Evolutionary conservation across 2,329 filamentous ascomycete genomes (phyloP), one percentile per base, ranked within the genome.

Genomic region (Ophiostoma montium): DNA sequence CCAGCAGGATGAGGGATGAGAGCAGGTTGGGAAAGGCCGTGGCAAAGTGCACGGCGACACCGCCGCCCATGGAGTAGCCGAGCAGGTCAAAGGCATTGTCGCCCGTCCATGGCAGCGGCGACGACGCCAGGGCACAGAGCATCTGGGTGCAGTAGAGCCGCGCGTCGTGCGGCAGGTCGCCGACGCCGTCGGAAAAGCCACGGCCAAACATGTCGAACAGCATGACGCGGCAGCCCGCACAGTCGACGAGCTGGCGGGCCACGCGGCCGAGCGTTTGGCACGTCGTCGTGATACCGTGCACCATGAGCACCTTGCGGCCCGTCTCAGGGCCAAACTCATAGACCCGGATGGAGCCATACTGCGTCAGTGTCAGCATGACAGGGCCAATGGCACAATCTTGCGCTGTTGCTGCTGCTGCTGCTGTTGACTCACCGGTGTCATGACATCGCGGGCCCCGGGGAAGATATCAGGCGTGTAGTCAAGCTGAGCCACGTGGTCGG

Each of bases 251-350:
- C 18, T 70, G 72, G 57, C 80, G 70, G 27, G 86, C 84, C 32
- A 94, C 64, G 41, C 73, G 74, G 23, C 74, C 73, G 15, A 92
- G 69, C 1, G 84, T 80, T 57, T 89, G 75, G 62, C 83, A 87
- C 0, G 86, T 83, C 0, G 86, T 94, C 53, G 81, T 86, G 60
- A 94, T 90, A 41, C 87, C 87, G 61, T 94, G 87, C 9, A 94
- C 70, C 32, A 94, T 71, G 15, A 94, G 64, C 5, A 92, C 80
- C 58, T 84, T 89, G 42, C 75, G 72, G 8, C 87, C 87, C 48
- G 76, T 64, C 46, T 79, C 72, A 1, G 86, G 83, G 1, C 87
- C 87, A 66, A 83, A 94, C 67, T 94, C 87, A 61, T 92, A 92
- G 19, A 86, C 82, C 35, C 84, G 71, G 49, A 88, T 80, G 32